phyloP scores from a whole-genome alignment of 306 rosid genomes.

The Rosa lucieae region DNA sequence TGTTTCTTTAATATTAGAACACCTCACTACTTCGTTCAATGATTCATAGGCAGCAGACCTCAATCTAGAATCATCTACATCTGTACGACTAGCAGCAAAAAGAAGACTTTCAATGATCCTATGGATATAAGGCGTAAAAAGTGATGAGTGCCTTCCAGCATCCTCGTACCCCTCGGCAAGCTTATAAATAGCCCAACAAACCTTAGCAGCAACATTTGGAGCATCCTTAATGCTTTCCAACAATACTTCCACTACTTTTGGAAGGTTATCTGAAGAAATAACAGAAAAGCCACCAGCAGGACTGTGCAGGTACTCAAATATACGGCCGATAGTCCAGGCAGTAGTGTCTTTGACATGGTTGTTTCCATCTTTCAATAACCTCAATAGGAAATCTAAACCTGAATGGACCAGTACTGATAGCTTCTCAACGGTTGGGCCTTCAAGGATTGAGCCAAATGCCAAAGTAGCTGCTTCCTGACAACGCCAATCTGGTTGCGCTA shows the following conservation, averaged over 20 bases:
- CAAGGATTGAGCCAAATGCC: slow-evolving; percentile 41
- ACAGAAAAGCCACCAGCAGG: slow-evolving; percentile 35
- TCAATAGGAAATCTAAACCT: slow-evolving; percentile 33
- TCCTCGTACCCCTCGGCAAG: slow-evolving; percentile 39
- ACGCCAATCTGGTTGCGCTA: slow-evolving; percentile 36
- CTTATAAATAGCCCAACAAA: slow-evolving; percentile 39
- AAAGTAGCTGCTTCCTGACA: slow-evolving; percentile 41
- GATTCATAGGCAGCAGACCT: slow-evolving; percentile 42
- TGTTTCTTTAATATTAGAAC: slow-evolving; percentile 32
- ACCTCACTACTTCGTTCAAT: slow-evolving; percentile 39
- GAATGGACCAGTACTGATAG: slow-evolving; percentile 29
- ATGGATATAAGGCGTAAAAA: slow-evolving; percentile 33
- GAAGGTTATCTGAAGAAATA: slow-evolving; percentile 30
- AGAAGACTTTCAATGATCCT: slow-evolving; percentile 26
- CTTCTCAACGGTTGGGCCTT: slow-evolving; percentile 34
- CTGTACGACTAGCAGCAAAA: slow-evolving; percentile 36
- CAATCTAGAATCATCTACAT: slow-evolving; percentile 39
- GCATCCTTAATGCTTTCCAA: slow-evolving; percentile 34
- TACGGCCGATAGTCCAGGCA: slow-evolving; percentile 42
- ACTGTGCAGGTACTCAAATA: slow-evolving; percentile 37
- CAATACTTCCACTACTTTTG: slow-evolving; percentile 29
- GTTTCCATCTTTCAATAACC: slow-evolving; percentile 33
- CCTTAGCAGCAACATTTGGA: slow-evolving; percentile 40
- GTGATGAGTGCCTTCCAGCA: slow-evolving; percentile 29
- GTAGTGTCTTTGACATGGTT: slow-evolving; percentile 41